These are phyloP conservation scores for Borovskyia barvae DNA, from an alignment of 208 protist species.

Conservation along the genomic window DNA sequence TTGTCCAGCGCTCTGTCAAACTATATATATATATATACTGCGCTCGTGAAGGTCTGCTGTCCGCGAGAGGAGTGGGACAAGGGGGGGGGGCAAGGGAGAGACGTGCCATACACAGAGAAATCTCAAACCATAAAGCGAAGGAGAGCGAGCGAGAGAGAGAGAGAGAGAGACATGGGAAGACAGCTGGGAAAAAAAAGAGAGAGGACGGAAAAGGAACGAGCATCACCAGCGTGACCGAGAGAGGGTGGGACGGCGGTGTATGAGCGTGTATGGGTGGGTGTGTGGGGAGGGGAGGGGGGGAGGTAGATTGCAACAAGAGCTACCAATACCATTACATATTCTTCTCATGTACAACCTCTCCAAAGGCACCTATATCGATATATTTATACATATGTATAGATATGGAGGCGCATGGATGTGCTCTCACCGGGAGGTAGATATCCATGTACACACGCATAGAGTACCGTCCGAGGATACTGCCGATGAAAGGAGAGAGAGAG, in stretches of 20 bases:
- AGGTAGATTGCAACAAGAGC: no score
- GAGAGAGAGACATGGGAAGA: constrained; percentile 11
- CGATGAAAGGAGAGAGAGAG: no score
- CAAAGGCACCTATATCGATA: no score
- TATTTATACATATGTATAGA: background rate
- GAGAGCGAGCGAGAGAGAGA: constrained; percentile 14
- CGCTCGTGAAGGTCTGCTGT: no score
- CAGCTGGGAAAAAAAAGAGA: background rate
- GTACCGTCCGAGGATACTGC: no score
- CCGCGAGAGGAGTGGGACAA: no score
- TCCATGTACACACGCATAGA: no score
- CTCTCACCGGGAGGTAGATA: background rate
- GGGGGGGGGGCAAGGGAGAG: background rate
- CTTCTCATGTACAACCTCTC: no score
- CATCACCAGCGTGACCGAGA: no score
- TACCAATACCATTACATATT: no score
- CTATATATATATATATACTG: background rate
- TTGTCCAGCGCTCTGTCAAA: background rate
- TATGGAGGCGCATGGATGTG: background rate
- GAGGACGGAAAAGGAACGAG: no score
- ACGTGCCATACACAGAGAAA: background rate
- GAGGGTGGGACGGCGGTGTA: background rate
- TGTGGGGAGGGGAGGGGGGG: background rate
- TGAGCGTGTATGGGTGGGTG: background rate
- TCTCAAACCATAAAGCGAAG: background rate